Percentiles rank a stretch among this genome's conserved stretches.
These are phyloP conservation scores for Aspergillus hiratsukae DNA, from an alignment of 2,329 filamentous ascomycete genomes.

Conservation along the genomic window DNA sequence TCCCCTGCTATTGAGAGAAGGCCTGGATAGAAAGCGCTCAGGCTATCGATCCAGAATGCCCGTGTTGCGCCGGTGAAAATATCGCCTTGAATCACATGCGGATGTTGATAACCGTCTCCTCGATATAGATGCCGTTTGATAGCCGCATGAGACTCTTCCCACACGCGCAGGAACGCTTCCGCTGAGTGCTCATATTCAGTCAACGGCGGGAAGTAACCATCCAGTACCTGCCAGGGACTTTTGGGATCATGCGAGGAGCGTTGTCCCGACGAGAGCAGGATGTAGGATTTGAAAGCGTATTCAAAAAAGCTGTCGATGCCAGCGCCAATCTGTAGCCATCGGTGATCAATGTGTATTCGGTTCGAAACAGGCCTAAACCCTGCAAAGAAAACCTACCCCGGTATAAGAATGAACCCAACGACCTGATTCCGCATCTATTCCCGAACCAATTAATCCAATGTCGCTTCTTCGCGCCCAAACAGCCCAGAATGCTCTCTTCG, in stretches of 20 bases:
- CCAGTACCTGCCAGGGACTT: constrained; percentile 49
- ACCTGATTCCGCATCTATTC: constrained; percentile 86
- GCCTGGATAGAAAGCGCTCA: constrained; percentile 93
- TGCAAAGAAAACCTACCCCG: constrained; percentile 46
- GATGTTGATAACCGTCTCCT: constrained; percentile 67
- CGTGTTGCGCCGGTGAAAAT: constrained; percentile 80
- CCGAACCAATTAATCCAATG: constrained; percentile 82
- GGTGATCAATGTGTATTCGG: background rate
- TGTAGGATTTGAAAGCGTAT: constrained; percentile 91
- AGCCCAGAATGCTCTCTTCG: constrained; percentile 92
- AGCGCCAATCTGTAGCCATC: constrained; percentile 64
- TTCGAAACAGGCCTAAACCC: background rate
- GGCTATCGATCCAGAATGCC: constrained; percentile 91
- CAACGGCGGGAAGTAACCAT: constrained; percentile 61
- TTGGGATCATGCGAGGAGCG: constrained; percentile 32
- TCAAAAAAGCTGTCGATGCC: constrained; percentile 98
- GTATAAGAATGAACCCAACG: constrained; percentile 83
- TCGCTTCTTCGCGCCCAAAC: constrained; percentile 87
- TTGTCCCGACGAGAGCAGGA: constrained; percentile 74
- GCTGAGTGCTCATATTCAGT: constrained; percentile 64
- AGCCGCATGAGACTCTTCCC: constrained; percentile 79
- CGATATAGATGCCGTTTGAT: constrained; percentile 92
- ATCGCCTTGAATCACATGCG: constrained; percentile 90
- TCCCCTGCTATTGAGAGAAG: constrained; percentile 81
- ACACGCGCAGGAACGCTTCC: constrained; percentile 73